A percentile compares a stretch with the other conserved stretches of the same genome.
Conservation (phyloP, 345 rosid species). For the Gossypium mustelinum region DNA sequence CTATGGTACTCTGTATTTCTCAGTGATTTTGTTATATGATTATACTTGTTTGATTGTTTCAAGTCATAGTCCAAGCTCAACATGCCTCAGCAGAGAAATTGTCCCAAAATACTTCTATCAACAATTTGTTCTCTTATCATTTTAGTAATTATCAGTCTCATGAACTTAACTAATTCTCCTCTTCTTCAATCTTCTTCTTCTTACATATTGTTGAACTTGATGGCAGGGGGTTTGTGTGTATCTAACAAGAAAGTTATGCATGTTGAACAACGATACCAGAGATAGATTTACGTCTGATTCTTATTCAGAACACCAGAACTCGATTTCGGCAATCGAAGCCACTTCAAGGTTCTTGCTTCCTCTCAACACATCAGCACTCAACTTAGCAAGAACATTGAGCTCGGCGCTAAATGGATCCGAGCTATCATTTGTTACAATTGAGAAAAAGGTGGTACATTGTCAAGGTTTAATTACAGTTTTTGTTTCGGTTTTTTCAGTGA, state of each 20-base stretch:
- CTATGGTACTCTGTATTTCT: too few relatives aligned
- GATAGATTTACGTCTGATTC: conserved; percentile 7
- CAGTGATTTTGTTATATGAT: too few relatives aligned
- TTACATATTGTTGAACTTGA: not conserved
- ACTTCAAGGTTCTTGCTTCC: conserved; percentile 27
- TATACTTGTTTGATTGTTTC: too few relatives aligned
- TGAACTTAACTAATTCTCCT: not conserved
- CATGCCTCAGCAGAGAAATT: not conserved
- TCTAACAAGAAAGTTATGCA: conserved; percentile 14
- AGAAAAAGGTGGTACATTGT: conserved; percentile 20
- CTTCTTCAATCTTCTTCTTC: not conserved
- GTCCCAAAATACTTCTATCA: not conserved
- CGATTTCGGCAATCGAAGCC: conserved; percentile 20
- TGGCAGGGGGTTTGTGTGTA: conserved; percentile 26
- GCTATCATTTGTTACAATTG: conserved; percentile 26
- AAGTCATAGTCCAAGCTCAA: not conserved
- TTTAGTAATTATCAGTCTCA: not conserved
- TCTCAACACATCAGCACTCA: conserved; percentile 30
- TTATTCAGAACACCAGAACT: not conserved
- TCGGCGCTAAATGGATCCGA: conserved; percentile 28
- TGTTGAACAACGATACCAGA: conserved; percentile 17
- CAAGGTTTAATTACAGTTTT: not conserved
- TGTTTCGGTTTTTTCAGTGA: not conserved
- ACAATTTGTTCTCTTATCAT: not conserved
- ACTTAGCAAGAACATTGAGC: conserved; percentile 31